phyloP scores from a whole-genome alignment of 1,284 basidiomycete genomes.

The Leccinum insolens region DNA sequence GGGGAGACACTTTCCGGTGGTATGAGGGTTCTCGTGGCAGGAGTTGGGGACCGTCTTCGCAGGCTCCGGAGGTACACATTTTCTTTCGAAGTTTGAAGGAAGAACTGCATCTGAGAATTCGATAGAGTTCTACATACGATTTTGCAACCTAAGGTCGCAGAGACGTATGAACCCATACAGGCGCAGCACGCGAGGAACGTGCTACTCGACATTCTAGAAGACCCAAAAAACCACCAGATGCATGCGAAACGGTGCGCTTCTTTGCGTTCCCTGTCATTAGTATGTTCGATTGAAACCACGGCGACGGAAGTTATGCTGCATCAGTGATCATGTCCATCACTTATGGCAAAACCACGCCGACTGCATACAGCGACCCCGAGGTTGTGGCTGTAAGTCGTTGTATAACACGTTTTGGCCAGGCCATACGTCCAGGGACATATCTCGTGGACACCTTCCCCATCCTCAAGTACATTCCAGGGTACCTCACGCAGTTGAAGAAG shows the following conservation, averaged over 20 bases:
- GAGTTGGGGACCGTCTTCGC: slow-evolving; percentile 16
- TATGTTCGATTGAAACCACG: not conserved
- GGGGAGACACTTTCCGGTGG: slow-evolving; percentile 23
- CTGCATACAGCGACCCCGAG: slow-evolving; percentile 35
- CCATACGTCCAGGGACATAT: slow-evolving; percentile 42
- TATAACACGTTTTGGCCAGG: slow-evolving; percentile 41
- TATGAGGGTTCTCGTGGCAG: slow-evolving; percentile 9
- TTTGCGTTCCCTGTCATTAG: not conserved
- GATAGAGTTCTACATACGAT: slow-evolving; percentile 55
- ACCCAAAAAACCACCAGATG: slow-evolving; percentile 51
- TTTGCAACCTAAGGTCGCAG: slow-evolving; percentile 50
- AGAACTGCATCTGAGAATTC: not conserved
- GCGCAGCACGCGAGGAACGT: slow-evolving; percentile 48
- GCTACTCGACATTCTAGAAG: slow-evolving; percentile 53
- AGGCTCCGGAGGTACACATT: slow-evolving; percentile 15
- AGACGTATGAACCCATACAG: slow-evolving; percentile 50
- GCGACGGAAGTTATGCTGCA: slow-evolving; percentile 55
- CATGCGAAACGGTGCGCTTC: slow-evolving; percentile 50
- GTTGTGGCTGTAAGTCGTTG: slow-evolving; percentile 15
- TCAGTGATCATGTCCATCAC: slow-evolving; percentile 66
- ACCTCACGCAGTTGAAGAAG: slow-evolving; percentile 51
- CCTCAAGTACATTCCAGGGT: slow-evolving; percentile 59
- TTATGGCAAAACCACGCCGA: slow-evolving; percentile 53
- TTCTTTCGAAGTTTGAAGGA: no score
- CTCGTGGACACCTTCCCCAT: slow-evolving; percentile 60